phyloP scores from a whole-genome alignment of 805 yeast genomes.

The Ogataea allantospora region DNA sequence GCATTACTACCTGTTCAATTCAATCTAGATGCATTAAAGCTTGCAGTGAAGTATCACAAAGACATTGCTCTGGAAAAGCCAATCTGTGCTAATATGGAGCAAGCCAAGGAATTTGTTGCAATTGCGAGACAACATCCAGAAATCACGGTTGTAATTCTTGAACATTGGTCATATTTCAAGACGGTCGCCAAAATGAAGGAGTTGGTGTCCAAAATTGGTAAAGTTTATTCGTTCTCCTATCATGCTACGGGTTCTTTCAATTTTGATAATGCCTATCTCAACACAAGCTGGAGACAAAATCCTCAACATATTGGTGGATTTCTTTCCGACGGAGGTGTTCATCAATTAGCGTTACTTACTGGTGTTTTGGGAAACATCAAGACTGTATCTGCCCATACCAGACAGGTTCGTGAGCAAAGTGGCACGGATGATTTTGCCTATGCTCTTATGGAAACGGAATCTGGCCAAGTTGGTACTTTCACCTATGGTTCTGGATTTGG shows the following conservation, averaged over 20 bases:
- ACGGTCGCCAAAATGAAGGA: conserved; percentile 55
- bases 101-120: conserved; percentile 77
- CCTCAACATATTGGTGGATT: conserved; percentile 94
- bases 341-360: conserved; percentile 84
- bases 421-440: conserved; percentile 83
- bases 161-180: conserved; percentile 79
- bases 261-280: conserved; percentile 54
- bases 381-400: conserved; percentile 71
- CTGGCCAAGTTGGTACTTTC: conserved; percentile 73
- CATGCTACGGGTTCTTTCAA: conserved; percentile 73
- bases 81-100: conserved; percentile 78
- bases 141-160: conserved; percentile 73
- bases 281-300: conserved; percentile 81
- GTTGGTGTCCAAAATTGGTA: conserved; percentile 70
- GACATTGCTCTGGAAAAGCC: conserved; percentile 89
- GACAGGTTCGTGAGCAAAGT: conserved; percentile 70
- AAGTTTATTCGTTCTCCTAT: conserved; percentile 65
- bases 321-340: conserved; percentile 95
- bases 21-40: conserved; percentile 65
- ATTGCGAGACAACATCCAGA: conserved; percentile 55
- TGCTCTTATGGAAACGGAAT: conserved; percentile 61
- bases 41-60: conserved; percentile 71
- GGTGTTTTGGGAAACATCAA: conserved; percentile 75
- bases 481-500: conserved; percentile 88
- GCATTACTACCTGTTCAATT: conserved; percentile 86